Evolutionary conservation across 148 eudicot genomes (phyloP).

Genomic region (Vaccinium darrowii): DNA sequence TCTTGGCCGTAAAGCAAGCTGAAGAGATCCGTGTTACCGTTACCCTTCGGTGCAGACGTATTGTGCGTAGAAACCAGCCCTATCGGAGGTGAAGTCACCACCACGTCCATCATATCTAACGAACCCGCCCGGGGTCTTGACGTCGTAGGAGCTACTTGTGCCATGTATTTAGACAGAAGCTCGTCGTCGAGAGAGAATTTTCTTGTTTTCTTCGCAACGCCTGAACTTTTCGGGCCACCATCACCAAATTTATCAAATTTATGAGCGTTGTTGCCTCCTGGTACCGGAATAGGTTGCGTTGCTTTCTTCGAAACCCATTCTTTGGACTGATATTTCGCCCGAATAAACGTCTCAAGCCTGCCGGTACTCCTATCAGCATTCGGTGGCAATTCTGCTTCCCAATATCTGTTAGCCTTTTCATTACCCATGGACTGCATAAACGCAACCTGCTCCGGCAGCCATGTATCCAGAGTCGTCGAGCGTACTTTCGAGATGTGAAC

Average conservation of each 20-base stretch:
- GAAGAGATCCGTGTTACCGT: slow-evolving; percentile 29
- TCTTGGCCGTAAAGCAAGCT: slow-evolving; percentile 32
- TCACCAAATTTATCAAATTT: not conserved
- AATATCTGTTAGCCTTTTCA: slow-evolving; percentile 60
- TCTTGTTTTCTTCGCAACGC: slow-evolving; percentile 43
- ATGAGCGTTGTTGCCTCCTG: slow-evolving; percentile 7
- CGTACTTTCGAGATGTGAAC: slow-evolving; percentile 87
- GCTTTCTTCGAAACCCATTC: slow-evolving; percentile 42
- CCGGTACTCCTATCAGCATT: slow-evolving; percentile 27
- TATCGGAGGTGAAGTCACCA: slow-evolving; percentile 21
- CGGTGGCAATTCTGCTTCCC: slow-evolving; percentile 67
- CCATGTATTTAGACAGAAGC: slow-evolving; percentile 23
- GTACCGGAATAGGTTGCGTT: slow-evolving; percentile 25
- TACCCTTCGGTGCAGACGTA: slow-evolving; percentile 16
- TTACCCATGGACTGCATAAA: slow-evolving; percentile 63
- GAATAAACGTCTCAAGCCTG: slow-evolving; percentile 49
- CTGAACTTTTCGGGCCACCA: not conserved
- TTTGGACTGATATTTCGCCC: slow-evolving; percentile 52
- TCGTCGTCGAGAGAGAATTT: slow-evolving; percentile 57
- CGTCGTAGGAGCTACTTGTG: slow-evolving; percentile 28
- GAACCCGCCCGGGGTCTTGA: slow-evolving; percentile 49
- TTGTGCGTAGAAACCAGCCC: not conserved
- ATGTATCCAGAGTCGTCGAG: slow-evolving; percentile 70
- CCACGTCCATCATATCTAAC: slow-evolving; percentile 32
- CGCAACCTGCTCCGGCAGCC: slow-evolving; percentile 71